Evolutionary conservation across 306 rosid species (phyloP), one percentile per base, ranked within the genome.

Genomic region (Inga laurina): DNA sequence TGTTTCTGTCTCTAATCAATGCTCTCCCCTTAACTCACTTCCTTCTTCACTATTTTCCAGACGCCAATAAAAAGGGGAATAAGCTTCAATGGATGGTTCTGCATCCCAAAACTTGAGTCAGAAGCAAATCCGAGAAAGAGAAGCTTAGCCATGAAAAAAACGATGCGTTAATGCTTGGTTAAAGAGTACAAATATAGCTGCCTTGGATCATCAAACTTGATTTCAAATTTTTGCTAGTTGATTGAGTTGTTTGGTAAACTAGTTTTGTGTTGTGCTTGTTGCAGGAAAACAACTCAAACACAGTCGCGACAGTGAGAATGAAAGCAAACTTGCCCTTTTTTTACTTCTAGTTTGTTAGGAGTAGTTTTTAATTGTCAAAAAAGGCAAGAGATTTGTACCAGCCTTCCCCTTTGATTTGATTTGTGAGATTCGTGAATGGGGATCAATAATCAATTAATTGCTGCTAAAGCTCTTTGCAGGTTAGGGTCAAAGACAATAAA

Each of bases 261-360:
- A 54, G 72, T 81, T 67, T 46, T 52, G 70, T 81, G 68, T 1
- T 76, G 45, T 78, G 78, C 88, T 61, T 83, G 72, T 81, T 74
- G 45, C 83, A 93, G 94, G 90, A 95, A 91, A 82, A 71, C 80
- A 86, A 85, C 82, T 80, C 83, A 95, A 91, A 84, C 49, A 93
- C 88, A 39, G 95, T 91, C 54, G 95, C 93, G 9, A 80, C 49
- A 8, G 97, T 93, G 85, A 91, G 80, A 81, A 87, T 93, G 79
- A 90, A 90, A 90, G 97, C 77, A 93, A 92, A 80, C 74, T 89
- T 71, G 91, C 10, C 2, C 10, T 45, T 45, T 45, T 45, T 10
- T 45, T 39, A 45, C 49, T 45, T 45, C 12, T 45, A 10, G 49
- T 8, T 45, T 45, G 12, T 45, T 10, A 2, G 3, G 43, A 39